Percentiles rank a stretch among this genome's conserved stretches.
Evolutionary conservation across 208 protist species (phyloP).

Genomic region (Trypanosoma vivax): DNA sequence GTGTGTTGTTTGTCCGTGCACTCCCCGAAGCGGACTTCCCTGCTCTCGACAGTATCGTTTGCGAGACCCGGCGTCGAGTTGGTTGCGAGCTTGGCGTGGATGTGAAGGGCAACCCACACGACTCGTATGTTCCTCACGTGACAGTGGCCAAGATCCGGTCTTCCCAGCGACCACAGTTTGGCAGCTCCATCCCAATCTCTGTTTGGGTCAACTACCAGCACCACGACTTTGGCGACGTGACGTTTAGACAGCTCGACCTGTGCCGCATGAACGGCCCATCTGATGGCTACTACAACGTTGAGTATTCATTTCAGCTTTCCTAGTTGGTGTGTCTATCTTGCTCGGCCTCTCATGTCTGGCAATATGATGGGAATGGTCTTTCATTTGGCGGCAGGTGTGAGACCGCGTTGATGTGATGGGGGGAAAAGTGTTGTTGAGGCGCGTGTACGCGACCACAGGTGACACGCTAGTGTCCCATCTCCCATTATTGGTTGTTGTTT

Average conservation of each 20-base stretch:
- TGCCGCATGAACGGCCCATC: constrained; percentile 62
- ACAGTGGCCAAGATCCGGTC: constrained; percentile 80
- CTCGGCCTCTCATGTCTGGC: too few relatives aligned
- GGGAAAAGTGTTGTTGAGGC: too few relatives aligned
- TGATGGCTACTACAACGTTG: constrained; percentile 71
- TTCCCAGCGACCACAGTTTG: constrained; percentile 36
- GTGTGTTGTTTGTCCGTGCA: constrained; percentile 72
- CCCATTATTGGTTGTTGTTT: too few relatives aligned
- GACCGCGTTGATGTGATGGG: too few relatives aligned
- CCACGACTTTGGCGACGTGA: constrained; percentile 80
- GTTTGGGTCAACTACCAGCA: constrained; percentile 70
- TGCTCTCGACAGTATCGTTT: constrained; percentile 51
- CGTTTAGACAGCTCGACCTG: constrained; percentile 56
- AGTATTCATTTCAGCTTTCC: constrained; percentile 24
- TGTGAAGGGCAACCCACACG: constrained; percentile 83
- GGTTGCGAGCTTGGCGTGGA: constrained; percentile 54
- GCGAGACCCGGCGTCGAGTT: constrained; percentile 37
- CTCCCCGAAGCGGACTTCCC: constrained; percentile 55
- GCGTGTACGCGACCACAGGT: too few relatives aligned
- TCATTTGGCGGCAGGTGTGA: too few relatives aligned
- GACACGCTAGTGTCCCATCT: too few relatives aligned
- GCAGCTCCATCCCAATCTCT: constrained; percentile 40
- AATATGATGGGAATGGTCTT: too few relatives aligned
- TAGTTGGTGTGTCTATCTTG: constrained; percentile 18
- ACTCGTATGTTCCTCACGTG: constrained; percentile 85